These are phyloP conservation scores for Scalesia atractyloides DNA, from an alignment of 129 eudicot species.

Conservation along the genomic window DNA sequence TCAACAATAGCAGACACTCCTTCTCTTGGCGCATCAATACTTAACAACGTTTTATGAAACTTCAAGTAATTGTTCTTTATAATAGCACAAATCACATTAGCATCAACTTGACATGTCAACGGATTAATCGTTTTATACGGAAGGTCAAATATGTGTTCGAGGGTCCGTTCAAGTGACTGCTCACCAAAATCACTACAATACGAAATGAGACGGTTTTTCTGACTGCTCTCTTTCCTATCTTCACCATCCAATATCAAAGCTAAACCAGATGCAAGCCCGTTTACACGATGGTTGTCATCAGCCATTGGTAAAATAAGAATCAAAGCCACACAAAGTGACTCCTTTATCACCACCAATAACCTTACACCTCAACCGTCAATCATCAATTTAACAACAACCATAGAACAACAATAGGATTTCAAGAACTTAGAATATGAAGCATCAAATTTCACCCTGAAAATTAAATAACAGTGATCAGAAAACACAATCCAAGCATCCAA, in stretches of 20 bases:
- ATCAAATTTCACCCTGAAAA: background rate
- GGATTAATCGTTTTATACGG: slow-evolving; percentile 59
- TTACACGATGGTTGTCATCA: slow-evolving; percentile 63
- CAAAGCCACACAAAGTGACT: slow-evolving; percentile 26
- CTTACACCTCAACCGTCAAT: slow-evolving; percentile 13
- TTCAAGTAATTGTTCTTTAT: slow-evolving; percentile 53
- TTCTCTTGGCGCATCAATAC: slow-evolving; percentile 38
- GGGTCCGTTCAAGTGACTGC: slow-evolving; percentile 88
- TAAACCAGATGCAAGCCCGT: slow-evolving; percentile 76
- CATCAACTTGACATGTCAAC: slow-evolving; percentile 51
- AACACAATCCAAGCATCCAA: no score
- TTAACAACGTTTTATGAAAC: slow-evolving; percentile 31
- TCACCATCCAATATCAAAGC: slow-evolving; percentile 71
- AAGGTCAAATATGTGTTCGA: slow-evolving; percentile 79
- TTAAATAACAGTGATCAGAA: no score
- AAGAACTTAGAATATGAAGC: no score
- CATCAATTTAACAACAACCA: background rate
- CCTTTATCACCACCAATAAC: slow-evolving; percentile 13
- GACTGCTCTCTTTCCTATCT: slow-evolving; percentile 57
- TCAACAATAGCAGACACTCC: slow-evolving; percentile 65
- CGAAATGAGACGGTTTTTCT: slow-evolving; percentile 67
- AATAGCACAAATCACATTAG: slow-evolving; percentile 52
- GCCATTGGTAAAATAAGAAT: slow-evolving; percentile 51
- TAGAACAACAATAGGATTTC: slow-evolving; percentile 13
- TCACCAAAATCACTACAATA: slow-evolving; percentile 92